Conservation (phyloP, 768 basidiomycete species). For the Mycena kentingensis region DNA sequence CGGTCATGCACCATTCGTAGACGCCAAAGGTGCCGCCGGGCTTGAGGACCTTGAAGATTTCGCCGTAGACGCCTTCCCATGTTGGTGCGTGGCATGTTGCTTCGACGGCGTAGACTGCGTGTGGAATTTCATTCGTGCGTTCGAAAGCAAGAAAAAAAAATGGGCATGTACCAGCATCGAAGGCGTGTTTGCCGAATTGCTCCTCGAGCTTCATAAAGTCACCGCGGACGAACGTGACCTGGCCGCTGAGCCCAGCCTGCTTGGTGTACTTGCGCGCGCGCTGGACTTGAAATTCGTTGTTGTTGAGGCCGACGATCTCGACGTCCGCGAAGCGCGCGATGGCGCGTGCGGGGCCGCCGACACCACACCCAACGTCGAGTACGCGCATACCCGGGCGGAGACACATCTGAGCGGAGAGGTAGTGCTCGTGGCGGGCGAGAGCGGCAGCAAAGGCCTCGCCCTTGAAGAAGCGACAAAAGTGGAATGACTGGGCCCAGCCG, state of each 20-base stretch:
- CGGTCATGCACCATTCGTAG: constrained; percentile 99
- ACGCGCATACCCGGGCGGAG: constrained; percentile 92
- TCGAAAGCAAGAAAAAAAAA: background rate
- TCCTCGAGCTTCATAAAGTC: constrained; percentile 96
- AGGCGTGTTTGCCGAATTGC: constrained; percentile 88
- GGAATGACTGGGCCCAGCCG: constrained; percentile 90
- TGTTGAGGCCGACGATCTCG: constrained; percentile 85
- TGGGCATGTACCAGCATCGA: constrained; percentile 93
- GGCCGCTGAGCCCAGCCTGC: constrained; percentile 70
- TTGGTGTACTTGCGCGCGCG: constrained; percentile 85
- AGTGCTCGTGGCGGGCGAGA: constrained; percentile 95
- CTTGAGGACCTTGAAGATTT: constrained; percentile 92
- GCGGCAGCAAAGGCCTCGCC: constrained; percentile 77
- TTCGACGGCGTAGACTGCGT: constrained; percentile 98
- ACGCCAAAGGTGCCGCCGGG: constrained; percentile 98
- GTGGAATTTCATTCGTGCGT: constrained; percentile 7
- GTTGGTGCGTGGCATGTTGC: constrained; percentile 96
- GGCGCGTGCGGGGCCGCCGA: constrained; percentile 95
- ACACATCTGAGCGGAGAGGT: constrained; percentile 84
- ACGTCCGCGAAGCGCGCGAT: constrained; percentile 91
- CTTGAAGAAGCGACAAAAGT: constrained; percentile 96
- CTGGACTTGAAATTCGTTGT: constrained; percentile 92
- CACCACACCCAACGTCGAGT: constrained; percentile 97
- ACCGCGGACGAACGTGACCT: constrained; percentile 84
- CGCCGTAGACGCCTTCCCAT: constrained; percentile 93